Base-by-base conservation (phyloP, 2,329 filamentous ascomycete genomes). In the Elsinoe batatas region DNA sequence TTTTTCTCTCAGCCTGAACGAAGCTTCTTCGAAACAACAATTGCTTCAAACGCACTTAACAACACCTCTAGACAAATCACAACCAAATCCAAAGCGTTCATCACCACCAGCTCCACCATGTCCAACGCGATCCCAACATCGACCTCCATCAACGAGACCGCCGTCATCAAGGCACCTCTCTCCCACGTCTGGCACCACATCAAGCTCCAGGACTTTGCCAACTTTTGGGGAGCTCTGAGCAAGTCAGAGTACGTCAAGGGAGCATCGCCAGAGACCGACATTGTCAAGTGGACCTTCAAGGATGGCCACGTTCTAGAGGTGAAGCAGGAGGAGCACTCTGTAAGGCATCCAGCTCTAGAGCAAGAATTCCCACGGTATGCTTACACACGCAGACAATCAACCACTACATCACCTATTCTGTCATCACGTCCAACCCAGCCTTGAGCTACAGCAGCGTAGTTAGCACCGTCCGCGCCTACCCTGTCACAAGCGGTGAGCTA, bases 241-340 rank as follows among this genome's bases (percentile, higher is more conserved):
- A 77, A 77, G 66, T 80, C 77, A 67, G 81, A 85, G 68, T 76
- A 74, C 63, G 80, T 83, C 69, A 83, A 84, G 74, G 82, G 80
- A 51, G 69, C 76, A 12, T 77, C 74, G 53, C 68, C 73, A 36
- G 83, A 87, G 70, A 81, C 83, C 43, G 83, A 87, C 63, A 71
- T 87, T 56, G 78, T 85, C 64, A 78, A 79, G 68, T 87, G 84
- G 84, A 79, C 76, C 17, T 88, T 87, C 75, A 81, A 82, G 68
- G 84, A 88, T 64, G 83, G 82, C 50, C 81, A 79, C 26, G 77
- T 80, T 56, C 72, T 85, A 17, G 83, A 87, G 68, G 81, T 88
- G 62, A 87, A 87, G 80, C 82, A 85, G 73, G 84, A 88, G 71
- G 84, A 86, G 74, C 83, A 87, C 72, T 84, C 80, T 61, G 82